phyloP scores from a whole-genome alignment of 164 flowering plant genomes.

The Sedum album region DNA sequence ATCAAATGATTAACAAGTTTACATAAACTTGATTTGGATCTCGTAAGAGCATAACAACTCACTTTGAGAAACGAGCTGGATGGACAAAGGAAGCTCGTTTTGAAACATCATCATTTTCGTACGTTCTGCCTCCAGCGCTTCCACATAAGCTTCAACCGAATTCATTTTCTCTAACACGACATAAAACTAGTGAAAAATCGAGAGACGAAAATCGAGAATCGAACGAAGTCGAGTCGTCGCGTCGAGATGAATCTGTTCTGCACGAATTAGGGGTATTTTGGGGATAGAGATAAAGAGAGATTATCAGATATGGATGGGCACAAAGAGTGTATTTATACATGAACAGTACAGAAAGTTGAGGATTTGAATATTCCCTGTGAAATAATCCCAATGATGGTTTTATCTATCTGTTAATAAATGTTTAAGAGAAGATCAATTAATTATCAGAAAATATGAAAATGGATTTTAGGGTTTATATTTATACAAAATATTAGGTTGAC shows the following conservation, averaged over 20 bases:
- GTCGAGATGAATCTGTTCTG: neutral
- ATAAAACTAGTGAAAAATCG: neutral
- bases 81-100: slow-evolving; percentile 1
- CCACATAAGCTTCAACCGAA: neutral
- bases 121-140: neutral
- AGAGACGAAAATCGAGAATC: neutral
- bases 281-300: neutral
- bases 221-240: slow-evolving; percentile 7
- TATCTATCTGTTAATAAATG: too few relatives aligned
- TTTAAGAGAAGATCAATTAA: too few relatives aligned
- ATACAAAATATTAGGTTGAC: too few relatives aligned
- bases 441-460: too few relatives aligned
- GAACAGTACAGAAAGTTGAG: neutral
- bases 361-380: too few relatives aligned
- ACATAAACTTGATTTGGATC: too few relatives aligned
- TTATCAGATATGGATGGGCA: neutral
- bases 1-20: too few relatives aligned
- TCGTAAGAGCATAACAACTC: neutral
- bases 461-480: too few relatives aligned
- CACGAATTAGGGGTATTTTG: neutral
- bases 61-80: neutral
- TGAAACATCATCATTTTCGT: neutral
- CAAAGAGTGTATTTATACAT: too few relatives aligned
- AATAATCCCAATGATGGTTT: too few relatives aligned
- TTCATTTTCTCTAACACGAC: neutral